Base-by-base conservation (phyloP, 257 asterid genomes). In the Gentiana straminea region DNA sequence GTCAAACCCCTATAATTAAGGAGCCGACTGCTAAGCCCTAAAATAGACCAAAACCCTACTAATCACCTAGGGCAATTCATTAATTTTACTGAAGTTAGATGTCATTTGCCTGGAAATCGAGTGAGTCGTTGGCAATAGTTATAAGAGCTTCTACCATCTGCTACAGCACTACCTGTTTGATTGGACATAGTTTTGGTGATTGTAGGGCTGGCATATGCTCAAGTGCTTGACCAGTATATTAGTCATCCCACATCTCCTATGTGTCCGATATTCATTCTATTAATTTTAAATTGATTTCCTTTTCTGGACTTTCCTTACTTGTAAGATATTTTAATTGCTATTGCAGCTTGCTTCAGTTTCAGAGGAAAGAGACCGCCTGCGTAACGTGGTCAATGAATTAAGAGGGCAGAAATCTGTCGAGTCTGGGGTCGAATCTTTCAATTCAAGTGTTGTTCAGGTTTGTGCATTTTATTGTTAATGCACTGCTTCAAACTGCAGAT, bases 361-460 rank as follows among this genome's bases (percentile, higher is more conserved):
- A 9, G 93, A 78, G 57, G 98, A 92, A 83, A 78, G 79, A 68
- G 89, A 88, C 51, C 70, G 68, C 55, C 75, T 92, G 38, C 75
- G 64, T 68, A 62, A 72, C 62, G 70, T 71, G 45, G 60, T 81
- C 51, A 73, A 73, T 55, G 84, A 78, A 56, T 68, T 80, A 59
- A 85, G 72, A 72, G 83, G 60, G 77, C 78, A 57, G 49, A 77
- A 51, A 58, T 67, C 62, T 65, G 74, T 60, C 75, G 86, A 65
- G 68, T 75, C 83, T 43, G 94, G 83, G 68, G 62, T 68, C 63
- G 94, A 69, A 59, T 57, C 61, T 57, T 69, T 58, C 70, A 68
- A 70, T 72, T 89, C 79, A 73, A 60, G 81, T 58, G 51, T 73
- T 65, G 54, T 73, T 63, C 88, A 78, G 84, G 96, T 87, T 32